phyloP scores from a whole-genome alignment of 2,329 filamentous ascomycete genomes.

The Pleoardoris graminearum region DNA sequence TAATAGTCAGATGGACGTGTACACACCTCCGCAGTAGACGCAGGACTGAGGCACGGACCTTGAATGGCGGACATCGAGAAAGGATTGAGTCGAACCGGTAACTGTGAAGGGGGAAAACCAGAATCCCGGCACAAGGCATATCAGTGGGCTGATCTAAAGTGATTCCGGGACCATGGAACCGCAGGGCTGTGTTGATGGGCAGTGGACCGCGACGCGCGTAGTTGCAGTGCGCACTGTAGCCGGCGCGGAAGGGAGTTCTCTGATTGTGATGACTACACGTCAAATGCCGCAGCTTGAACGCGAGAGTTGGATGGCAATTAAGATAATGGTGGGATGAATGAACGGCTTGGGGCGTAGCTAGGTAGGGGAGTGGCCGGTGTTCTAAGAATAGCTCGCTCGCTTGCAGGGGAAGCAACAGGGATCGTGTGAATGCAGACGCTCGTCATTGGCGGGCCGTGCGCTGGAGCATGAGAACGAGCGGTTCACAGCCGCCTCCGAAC shows the following conservation, averaged over 20 bases:
- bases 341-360: background rate
- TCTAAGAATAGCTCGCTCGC: constrained; percentile 7
- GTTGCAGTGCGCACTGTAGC: background rate
- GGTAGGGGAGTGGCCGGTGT: background rate
- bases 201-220: constrained; percentile 9
- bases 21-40: background rate
- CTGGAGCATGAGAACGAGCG: background rate
- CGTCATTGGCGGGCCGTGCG: constrained; percentile 10
- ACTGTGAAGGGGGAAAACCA: background rate
- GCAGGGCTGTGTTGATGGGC: constrained; percentile 1
- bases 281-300: too few species aligned
- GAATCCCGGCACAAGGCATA: background rate
- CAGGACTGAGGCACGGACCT: background rate
- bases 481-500: constrained; percentile 12
- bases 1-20: background rate
- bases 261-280: too few species aligned
- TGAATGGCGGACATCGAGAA: background rate
- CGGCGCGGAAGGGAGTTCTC: background rate
- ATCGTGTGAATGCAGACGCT: background rate
- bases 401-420: background rate
- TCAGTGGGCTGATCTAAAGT: background rate
- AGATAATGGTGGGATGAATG: background rate
- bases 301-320: too few species aligned
- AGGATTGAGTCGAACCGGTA: background rate
- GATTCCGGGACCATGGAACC: background rate